phyloP scores from a whole-genome alignment of 2,329 filamentous ascomycete genomes.

The Apiospora arundinis region DNA sequence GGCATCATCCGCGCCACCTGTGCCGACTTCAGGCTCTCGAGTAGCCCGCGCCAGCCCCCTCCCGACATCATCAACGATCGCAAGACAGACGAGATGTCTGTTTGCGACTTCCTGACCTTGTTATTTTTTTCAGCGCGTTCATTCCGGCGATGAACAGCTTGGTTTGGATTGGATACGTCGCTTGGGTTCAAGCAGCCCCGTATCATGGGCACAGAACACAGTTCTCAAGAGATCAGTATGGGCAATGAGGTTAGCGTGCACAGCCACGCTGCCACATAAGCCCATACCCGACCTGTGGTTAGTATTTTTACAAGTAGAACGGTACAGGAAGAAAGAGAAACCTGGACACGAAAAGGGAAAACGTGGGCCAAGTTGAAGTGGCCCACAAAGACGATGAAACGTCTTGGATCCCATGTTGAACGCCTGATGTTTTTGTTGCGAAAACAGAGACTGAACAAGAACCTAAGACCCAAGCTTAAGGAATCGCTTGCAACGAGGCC shows the following conservation, averaged over 20 bases:
- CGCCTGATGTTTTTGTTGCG: constrained; percentile 83
- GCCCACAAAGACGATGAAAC: constrained; percentile 63
- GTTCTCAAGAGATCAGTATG: background rate
- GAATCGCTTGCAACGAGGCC: constrained; percentile 52
- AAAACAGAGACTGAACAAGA: constrained; percentile 80
- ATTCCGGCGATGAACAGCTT: background rate
- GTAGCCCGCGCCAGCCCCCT: background rate
- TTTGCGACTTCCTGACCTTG: background rate
- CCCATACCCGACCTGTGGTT: constrained; percentile 9
- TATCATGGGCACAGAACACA: background rate
- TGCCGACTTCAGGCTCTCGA: background rate
- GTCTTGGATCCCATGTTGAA: constrained; percentile 79
- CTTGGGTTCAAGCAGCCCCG: background rate
- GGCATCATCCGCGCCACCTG: background rate
- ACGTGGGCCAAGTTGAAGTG: constrained; percentile 70
- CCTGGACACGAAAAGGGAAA: constrained; percentile 42
- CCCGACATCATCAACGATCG: background rate
- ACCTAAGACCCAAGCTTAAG: constrained; percentile 67
- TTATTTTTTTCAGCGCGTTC: background rate
- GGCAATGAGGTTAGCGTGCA: background rate
- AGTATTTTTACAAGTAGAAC: constrained; percentile 25
- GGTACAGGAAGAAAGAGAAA: constrained; percentile 32
- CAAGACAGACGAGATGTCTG: background rate
- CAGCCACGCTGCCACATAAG: background rate
- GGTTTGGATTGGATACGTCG: background rate